Evolutionary conservation across 257 asterid species (phyloP), one percentile per base, ranked within the genome.

Genomic region (Solanum megistacrolobum): DNA sequence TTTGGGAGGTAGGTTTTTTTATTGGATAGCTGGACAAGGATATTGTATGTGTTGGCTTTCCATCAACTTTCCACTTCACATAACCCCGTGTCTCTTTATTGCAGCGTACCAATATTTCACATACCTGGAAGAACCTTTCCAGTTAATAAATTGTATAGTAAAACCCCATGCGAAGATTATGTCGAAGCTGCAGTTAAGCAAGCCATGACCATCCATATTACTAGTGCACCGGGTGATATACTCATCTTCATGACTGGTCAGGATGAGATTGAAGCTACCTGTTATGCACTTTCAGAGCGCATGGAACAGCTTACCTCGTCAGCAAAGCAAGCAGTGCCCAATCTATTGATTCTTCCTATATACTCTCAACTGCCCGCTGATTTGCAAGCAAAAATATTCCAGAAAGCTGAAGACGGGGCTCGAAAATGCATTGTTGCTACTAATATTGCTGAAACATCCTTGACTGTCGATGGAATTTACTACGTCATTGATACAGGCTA

Each of bases 351-450:
- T 69, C 99, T 97, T 88, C 99, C 99, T 75, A 95, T 97, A 81
- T 97, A 97, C 94, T 97, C 99, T 58, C 99, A 97, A 91, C 95
- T 97, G 39, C 99, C 99, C 5, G 99, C 99, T 31, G 99, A 97
- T 89, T 89, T 97, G 89, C 99, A 97, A 89, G 99, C 99, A 18
- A 97, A 96, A 89, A 97, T 96, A 71, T 97, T 97, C 69, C 93
- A 96, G 89, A 95, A 95, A 84, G 98, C 99, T 68, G 99, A 95
- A 91, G 99, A 94, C 8, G 99, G 99, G 55, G 98, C 94, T 12
- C 96, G 99, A 58, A 97, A 97, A 91, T 97, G 99, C 83, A 96
- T 97, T 5, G 98, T 97, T 35, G 99, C 99, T 43, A 97, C 98
- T 3, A 97, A 97, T 87, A 97, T 97, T 88, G 99, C 99, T 10